Percentiles rank a stretch among this genome's conserved stretches.
Evolutionary conservation across 169 alveolate species (phyloP).

Genomic region (Cyclospora cayetanensis): DNA sequence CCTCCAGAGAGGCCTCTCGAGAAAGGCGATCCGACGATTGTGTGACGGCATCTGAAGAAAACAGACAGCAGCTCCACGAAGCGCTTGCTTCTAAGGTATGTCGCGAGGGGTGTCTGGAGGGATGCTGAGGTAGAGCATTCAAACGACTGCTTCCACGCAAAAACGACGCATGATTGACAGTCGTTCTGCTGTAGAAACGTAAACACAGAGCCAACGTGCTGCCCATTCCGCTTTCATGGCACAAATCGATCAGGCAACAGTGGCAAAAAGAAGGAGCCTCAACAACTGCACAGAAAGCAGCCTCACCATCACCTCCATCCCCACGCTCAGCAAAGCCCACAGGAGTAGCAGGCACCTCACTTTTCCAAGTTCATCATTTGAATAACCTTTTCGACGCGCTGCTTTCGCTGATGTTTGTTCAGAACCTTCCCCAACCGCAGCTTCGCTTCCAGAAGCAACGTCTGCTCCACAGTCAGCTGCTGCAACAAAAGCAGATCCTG

Average conservation of each 20-base stretch:
- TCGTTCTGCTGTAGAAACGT: too few species aligned
- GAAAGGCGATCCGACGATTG: slow-evolving; percentile 66
- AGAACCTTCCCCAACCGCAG: slow-evolving; percentile 21
- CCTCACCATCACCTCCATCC: neutral
- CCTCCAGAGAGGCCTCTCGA: slow-evolving; percentile 84
- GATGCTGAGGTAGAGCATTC: too few species aligned
- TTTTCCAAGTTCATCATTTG: neutral
- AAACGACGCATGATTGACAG: too few species aligned
- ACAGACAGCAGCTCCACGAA: neutral
- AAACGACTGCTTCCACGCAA: too few species aligned
- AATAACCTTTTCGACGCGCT: slow-evolving; percentile 36
- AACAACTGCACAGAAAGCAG: neutral
- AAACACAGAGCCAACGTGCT: too few species aligned
- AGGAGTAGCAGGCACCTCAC: neutral
- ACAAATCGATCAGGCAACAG: too few species aligned
- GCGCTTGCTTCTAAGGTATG: neutral
- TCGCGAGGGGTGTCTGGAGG: too few species aligned
- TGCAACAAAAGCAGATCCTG: slow-evolving; percentile 46
- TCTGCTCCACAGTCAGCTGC: slow-evolving; percentile 62
- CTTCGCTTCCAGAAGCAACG: slow-evolving; percentile 53
- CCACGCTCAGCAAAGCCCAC: neutral
- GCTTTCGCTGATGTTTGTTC: neutral
- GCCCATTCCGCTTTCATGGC: too few species aligned
- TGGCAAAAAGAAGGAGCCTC: too few species aligned
- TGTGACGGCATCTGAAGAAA: slow-evolving; percentile 47